Percentiles rank a stretch among this genome's conserved stretches.
These are phyloP conservation scores for Acanthamoeba pearcei DNA, from an alignment of 208 protist genomes.

Conservation along the genomic window DNA sequence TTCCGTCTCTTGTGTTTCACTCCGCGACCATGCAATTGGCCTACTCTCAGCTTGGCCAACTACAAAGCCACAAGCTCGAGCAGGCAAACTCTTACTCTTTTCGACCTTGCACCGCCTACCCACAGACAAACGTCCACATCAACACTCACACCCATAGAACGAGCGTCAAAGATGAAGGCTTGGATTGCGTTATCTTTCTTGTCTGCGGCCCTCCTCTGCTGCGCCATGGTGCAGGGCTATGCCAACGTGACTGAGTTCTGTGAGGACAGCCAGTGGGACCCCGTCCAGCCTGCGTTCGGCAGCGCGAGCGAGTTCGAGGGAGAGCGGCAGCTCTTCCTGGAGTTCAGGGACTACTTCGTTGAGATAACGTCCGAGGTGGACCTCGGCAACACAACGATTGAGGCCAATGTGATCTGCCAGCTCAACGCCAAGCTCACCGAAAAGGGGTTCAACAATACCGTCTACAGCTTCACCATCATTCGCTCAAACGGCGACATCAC, in stretches of 20 bases:
- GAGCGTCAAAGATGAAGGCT: too few species aligned
- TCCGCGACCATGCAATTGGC: too few species aligned
- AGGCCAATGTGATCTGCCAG: neutral
- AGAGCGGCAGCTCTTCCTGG: neutral
- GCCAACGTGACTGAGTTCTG: neutral
- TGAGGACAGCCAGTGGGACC: neutral
- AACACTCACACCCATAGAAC: too few species aligned
- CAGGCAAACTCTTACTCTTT: too few species aligned
- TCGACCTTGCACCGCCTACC: too few species aligned
- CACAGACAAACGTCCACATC: too few species aligned
- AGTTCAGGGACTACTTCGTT: slow-evolving; percentile 1
- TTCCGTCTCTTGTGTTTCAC: too few species aligned
- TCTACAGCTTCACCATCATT: slow-evolving; percentile 26
- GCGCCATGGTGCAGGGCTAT: neutral
- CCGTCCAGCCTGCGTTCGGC: neutral
- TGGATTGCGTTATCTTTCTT: too few species aligned
- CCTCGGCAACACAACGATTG: neutral
- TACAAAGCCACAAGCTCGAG: too few species aligned
- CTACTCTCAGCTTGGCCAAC: too few species aligned
- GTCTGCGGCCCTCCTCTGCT: too few species aligned
- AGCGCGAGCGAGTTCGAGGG: neutral
- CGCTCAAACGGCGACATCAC: slow-evolving; percentile 17
- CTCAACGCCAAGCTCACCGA: neutral
- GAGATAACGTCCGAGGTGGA: neutral
- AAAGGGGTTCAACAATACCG: neutral